Base-by-base conservation (phyloP, 1,284 basidiomycete species). In the Microstroma glucosiphilum region DNA sequence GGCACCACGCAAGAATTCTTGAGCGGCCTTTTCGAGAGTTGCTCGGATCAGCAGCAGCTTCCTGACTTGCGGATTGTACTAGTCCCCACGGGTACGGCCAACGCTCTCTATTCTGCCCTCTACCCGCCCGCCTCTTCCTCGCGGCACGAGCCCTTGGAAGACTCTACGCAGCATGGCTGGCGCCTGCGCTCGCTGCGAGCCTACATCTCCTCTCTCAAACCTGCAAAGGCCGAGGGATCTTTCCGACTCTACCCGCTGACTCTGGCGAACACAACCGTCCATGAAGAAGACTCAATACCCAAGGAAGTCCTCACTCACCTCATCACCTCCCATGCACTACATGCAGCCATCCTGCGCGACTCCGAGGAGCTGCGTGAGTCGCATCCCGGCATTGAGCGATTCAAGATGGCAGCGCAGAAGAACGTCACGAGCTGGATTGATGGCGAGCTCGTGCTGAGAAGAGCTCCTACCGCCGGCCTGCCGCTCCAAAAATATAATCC, bases 51-150 rank as follows among this genome's bases (percentile, higher is more conserved):
- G 15, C 25, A 56, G 13, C 40, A 53, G 15, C 57, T 53, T 23
- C 63, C 69, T 13, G 40, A 49, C 8, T 30, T 73, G 17, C 60
- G 73, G 23, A 42, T 84, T 1, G 70, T 82, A 1, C 65, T 83
- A 6, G 76, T 84, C 15, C 92, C 92, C 2, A 86, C 86, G 49
- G 93, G 93, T 11, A 96, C 92, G n/a, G 92, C 91, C 19, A 96
- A 96, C 75, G 93, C 93, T 0, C 82, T 96, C n/a, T 92, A 88
- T 77, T 84, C 79, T 6, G 80, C 82, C 17, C 68, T 82, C 21
- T 83, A 82, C 84, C 59, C 88, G 19, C 51, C 51, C 13, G 2
- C n/a, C 21, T 23, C 51, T 21, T 54, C 51, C 13, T 23, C 83
- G 54, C 79, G 40, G 30, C 19, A 25, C 59, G 21, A 30, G 59